A percentile compares a stretch with the other conserved stretches of the same genome.
phyloP scores from a whole-genome alignment of 768 basidiomycete species.

The Agaricus blazei region DNA sequence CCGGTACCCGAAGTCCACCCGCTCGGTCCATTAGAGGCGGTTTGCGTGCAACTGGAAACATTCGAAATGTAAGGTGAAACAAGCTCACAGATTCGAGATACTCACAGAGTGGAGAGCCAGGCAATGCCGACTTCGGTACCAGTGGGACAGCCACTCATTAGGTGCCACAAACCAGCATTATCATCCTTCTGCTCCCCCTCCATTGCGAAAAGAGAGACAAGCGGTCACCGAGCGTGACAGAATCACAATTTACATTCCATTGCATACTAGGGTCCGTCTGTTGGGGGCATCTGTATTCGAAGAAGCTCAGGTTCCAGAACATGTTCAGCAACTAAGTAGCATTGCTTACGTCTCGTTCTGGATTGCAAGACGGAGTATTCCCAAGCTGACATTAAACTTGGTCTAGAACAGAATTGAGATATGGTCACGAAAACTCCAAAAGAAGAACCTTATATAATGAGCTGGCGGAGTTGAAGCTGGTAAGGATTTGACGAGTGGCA shows the following conservation, averaged over 20 bases:
- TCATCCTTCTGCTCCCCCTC: conserved; percentile 70
- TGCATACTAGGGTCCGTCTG: conserved; percentile 43
- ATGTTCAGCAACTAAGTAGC: not conserved
- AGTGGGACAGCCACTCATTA: conserved; percentile 80
- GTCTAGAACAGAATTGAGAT: conserved; percentile 24
- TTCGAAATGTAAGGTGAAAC: conserved; percentile 1
- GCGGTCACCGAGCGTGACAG: conserved; percentile 56
- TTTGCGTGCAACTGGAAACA: conserved; percentile 48
- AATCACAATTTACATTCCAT: conserved; percentile 75
- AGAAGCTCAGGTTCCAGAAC: not conserved
- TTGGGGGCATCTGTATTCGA: conserved; percentile 51
- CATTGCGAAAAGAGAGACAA: conserved; percentile 79
- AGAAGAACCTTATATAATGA: conserved; percentile 55
- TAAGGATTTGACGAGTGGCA: conserved; percentile 72
- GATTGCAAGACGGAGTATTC: conserved; percentile 76
- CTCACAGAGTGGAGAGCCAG: conserved; percentile 77
- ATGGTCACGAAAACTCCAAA: not conserved
- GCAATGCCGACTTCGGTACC: conserved; percentile 85
- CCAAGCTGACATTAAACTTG: conserved; percentile 83
- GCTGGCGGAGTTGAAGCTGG: conserved; percentile 75
- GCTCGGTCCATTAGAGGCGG: conserved; percentile 34
- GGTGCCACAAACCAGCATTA: conserved; percentile 79
- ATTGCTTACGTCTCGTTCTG: conserved; percentile 44
- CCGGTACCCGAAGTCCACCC: conserved; percentile 73
- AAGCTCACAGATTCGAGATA: conserved; percentile 7